Base-by-base conservation (phyloP, 2,329 filamentous ascomycete genomes). In the Neophaeococcomyces aloes region DNA sequence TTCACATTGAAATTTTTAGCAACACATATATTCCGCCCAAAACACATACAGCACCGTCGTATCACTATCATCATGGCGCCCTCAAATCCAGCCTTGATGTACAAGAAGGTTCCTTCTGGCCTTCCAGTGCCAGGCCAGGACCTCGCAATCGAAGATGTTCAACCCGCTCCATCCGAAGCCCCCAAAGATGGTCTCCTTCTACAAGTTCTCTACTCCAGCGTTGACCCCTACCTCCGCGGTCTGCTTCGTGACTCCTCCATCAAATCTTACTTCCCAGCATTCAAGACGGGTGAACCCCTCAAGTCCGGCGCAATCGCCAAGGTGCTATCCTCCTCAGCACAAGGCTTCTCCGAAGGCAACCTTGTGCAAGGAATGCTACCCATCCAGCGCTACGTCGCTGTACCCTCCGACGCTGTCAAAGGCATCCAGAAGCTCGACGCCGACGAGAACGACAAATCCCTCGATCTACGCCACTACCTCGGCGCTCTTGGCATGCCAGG, bases 221-320 rank as follows among this genome's bases (percentile, higher is more conserved):
- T 82, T 65, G 86, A 94, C 63, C 86, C 86, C 2, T 94, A 93
- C 68, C 78, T 84, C 69, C 82, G 87, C 45, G 83, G 82, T 48
- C 76, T 77, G 53, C 88, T 94, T 83, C 79, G 85, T 37, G 64
- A 70, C 37, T 58, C 81, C 6, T 60, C 68, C 29, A 56, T 65
- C 59, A 77, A 81, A 65, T 86, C 82, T 7, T 91, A 86, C 68
- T 61, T 69, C n/a, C 68, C 79, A 2, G 63, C 80, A 2, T 86
- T 79, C 57, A 59, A 69, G n/a, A 62, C 83, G 36, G 70, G 71
- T 59, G 64, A 75, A 55, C 76, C 83, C 49, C 74, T 94, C 49
- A 66, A 64, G 52, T 87, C 79, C 64, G 61, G 64, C 52, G 71
- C 68, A 38, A 69, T 93, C 52, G 72, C 75, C 53, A 79, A 77